Conservation (phyloP, 805 yeast species). For the Spencermartinsiella europaea region DNA sequence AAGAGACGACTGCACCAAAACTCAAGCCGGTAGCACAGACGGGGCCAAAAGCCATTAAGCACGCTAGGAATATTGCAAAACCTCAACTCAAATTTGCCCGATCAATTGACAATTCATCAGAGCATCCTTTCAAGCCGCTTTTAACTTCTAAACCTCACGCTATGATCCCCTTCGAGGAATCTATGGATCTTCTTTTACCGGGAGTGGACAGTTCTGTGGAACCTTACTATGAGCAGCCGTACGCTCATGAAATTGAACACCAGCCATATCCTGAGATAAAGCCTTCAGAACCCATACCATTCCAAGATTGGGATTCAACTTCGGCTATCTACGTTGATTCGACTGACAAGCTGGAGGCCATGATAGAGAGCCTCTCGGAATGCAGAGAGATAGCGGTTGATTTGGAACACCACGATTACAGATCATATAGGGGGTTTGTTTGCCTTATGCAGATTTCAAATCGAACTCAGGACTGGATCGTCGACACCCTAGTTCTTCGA, state of each 20-base stretch:
- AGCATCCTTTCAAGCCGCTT: conserved; percentile 71
- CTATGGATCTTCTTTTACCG: conserved; percentile 34
- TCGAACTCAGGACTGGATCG: conserved; percentile 73
- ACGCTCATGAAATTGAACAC: conserved; percentile 62
- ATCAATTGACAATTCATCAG: conserved; percentile 63
- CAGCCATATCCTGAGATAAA: conserved; percentile 61
- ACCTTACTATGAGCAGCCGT: conserved; percentile 73
- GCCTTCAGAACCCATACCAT: conserved; percentile 43
- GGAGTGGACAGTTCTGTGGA: conserved; percentile 20
- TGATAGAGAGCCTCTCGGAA: conserved; percentile 50
- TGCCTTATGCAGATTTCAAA: conserved; percentile 91
- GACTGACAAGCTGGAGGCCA: conserved; percentile 42
- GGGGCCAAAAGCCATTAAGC: conserved; percentile 17
- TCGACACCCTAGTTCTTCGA: conserved; percentile 78
- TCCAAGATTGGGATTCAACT: conserved; percentile 60
- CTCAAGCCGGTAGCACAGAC: neutral
- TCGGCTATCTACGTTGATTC: conserved; percentile 61
- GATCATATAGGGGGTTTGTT: conserved; percentile 86
- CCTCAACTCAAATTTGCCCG: conserved; percentile 63
- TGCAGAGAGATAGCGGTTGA: conserved; percentile 79
- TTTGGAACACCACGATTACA: conserved; percentile 90
- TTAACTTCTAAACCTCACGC: conserved; percentile 70
- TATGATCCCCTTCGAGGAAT: conserved; percentile 49
- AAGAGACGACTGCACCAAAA: neutral
- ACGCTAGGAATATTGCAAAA: conserved; percentile 39